Evolutionary conservation across 768 basidiomycete species (phyloP).

Genomic region (Suillus alpinus): DNA sequence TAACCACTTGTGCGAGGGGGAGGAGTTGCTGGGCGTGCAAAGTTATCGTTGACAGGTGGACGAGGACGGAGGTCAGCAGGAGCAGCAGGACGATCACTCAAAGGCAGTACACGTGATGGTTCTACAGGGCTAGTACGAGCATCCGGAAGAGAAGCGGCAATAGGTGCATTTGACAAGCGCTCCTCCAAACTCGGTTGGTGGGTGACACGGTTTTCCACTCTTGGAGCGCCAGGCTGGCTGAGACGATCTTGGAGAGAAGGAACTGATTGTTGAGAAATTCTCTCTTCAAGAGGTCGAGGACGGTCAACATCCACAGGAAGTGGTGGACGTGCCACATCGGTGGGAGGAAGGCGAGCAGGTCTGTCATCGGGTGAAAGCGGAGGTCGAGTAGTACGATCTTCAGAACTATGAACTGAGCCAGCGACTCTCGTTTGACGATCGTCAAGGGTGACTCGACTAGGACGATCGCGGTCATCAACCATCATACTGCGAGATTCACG

Average conservation of each 20-base stretch:
- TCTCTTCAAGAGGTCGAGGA: slow-evolving; percentile 36
- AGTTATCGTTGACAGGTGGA: slow-evolving; percentile 11
- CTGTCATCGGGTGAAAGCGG: slow-evolving; percentile 14
- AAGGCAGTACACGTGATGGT: slow-evolving; percentile 4
- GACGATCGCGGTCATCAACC: slow-evolving; percentile 20
- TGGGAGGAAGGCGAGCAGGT: slow-evolving; percentile 12
- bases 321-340: slow-evolving; percentile 18
- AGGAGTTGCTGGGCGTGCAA: slow-evolving; percentile 17
- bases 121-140: slow-evolving; percentile 15
- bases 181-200: slow-evolving; percentile 40
- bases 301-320: slow-evolving; percentile 23
- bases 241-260: slow-evolving; percentile 39
- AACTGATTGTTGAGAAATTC: slow-evolving; percentile 32
- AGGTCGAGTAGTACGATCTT: slow-evolving; percentile 20
- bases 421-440: slow-evolving; percentile 30
- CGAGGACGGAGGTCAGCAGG: slow-evolving; percentile 18
- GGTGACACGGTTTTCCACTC: slow-evolving; percentile 15
- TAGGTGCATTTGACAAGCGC: slow-evolving; percentile 35
- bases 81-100: slow-evolving; percentile 13
- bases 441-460: slow-evolving; percentile 24
- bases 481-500: slow-evolving; percentile 18
- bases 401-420: slow-evolving; percentile 17
- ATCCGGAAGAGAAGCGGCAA: slow-evolving; percentile 17
- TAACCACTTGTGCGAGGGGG: slow-evolving; percentile 14
- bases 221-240: slow-evolving; percentile 29